Evolutionary conservation across 495 filamentous ascomycete genomes (phyloP), one percentile per base, ranked within the genome.

Genomic region (Staphylotrichum longicolle): DNA sequence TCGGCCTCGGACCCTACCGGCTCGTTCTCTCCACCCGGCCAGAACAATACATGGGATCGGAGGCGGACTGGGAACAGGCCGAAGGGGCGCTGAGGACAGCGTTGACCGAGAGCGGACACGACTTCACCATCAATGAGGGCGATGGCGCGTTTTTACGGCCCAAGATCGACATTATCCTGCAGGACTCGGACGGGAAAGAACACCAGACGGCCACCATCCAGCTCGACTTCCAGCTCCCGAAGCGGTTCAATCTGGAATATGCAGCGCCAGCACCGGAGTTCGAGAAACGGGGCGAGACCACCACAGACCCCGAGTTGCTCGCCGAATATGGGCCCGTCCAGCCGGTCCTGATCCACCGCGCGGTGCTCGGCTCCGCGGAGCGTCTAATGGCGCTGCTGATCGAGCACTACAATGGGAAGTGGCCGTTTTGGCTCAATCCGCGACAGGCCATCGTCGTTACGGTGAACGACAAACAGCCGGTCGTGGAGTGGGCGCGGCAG

Each of bases 81-180:
- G 93, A 97, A 71, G 69, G 66, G 11, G 87, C 90, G 49, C 76
- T 97, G 52, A 86, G 80, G 54, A 70, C 83, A 50, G 89, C 91
- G 1, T 76, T 97, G 35, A 78, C 88, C 54, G 78, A 75, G 9
- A 89, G 83, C 32, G 85, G 85, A 3, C 80, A 83, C 50, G 68
- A 80, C 32, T 96, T 90, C 89, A 80, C 79, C 0, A 40, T 92
- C 54, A 92, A 89, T 63, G 81, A 86, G 63, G 91, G 91, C 7
- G 93, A 96, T 61, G 93, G 93, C 34, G 93, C 93, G 6, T 97
- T 97, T 97, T 68, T 97, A 96, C 72, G 93, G 93, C 0, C 93
- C 93, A 97, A 97, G 75, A 96, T 97, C 63, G 93, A 97, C 67
- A 88, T 96, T 47, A 87, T 95, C 49, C 75, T 96, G 10, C 85